Conservation (phyloP, 1,284 basidiomycete species). For the Athelia psychrophila region DNA sequence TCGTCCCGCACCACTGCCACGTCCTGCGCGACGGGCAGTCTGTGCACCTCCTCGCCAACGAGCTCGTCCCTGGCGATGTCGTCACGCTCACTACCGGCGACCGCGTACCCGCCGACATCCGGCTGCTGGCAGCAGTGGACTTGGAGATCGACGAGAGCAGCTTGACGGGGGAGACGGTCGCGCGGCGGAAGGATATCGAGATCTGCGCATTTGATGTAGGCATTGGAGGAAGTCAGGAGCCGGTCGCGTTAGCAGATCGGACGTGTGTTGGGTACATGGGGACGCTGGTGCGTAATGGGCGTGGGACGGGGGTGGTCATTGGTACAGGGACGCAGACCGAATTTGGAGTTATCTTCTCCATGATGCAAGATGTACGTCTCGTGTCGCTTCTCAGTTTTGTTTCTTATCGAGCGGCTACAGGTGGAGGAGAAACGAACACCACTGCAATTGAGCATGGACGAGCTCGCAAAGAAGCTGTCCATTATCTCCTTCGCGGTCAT, state of each 20-base stretch:
- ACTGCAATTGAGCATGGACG: conserved; percentile 94
- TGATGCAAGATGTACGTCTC: conserved; percentile 90
- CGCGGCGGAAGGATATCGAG: conserved; percentile 69
- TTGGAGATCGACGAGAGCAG: conserved; percentile 96
- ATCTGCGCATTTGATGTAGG: conserved; percentile 40
- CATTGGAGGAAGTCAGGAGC: conserved; percentile 33
- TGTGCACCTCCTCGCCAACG: conserved; percentile 86
- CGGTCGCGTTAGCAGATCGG: conserved; percentile 81
- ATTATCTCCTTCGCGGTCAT: conserved; percentile 91
- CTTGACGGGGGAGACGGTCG: conserved; percentile 90
- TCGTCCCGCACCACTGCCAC: conserved; percentile 95
- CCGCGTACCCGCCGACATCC: conserved; percentile 91
- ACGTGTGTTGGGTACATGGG: conserved; percentile 96
- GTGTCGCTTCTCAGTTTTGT: neutral
- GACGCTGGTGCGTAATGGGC: conserved; percentile 89
- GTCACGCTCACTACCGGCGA: conserved; percentile 92
- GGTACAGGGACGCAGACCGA: conserved; percentile 90
- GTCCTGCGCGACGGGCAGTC: conserved; percentile 77
- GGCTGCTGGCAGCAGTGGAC: conserved; percentile 75
- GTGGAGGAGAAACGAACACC: conserved; percentile 94
- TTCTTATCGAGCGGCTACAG: conserved; percentile 29
- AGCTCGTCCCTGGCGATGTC: conserved; percentile 93
- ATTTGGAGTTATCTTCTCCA: conserved; percentile 94
- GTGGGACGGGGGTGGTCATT: conserved; percentile 87
- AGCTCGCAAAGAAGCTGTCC: conserved; percentile 91